Evolutionary conservation across 1,284 basidiomycete genomes (phyloP).

Genomic region (Fomes fomentarius): DNA sequence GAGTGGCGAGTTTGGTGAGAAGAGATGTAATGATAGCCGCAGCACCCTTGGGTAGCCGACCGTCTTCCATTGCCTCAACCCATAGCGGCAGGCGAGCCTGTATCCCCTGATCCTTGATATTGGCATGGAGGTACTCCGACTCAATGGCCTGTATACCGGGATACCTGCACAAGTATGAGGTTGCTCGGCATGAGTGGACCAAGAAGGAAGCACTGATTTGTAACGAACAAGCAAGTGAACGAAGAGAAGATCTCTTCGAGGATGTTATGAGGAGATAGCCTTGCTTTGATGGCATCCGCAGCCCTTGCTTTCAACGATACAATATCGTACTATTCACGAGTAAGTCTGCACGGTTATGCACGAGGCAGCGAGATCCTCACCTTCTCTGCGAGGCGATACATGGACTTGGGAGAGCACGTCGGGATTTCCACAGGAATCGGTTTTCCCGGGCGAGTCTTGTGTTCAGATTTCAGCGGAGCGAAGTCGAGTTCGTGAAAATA

Average conservation of each 20-base stretch:
- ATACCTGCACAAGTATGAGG: background rate
- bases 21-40: background rate
- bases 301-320: conserved; percentile 16
- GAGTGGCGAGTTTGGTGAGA: background rate
- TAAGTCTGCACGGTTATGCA: background rate
- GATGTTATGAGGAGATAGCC: conserved; percentile 19
- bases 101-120: conserved; percentile 5
- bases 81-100: conserved; percentile 4
- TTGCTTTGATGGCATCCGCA: conserved; percentile 7
- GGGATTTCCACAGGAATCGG: background rate
- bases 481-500: conserved; percentile 25
- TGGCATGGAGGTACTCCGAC: conserved; percentile 3
- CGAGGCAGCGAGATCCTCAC: conserved; percentile 1
- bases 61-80: conserved; percentile 10
- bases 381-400: conserved; percentile 25
- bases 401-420: conserved; percentile 25
- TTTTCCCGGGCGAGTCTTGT: background rate
- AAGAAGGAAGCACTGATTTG: background rate
- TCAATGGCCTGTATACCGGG: conserved; percentile 9
- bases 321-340: conserved; percentile 18
- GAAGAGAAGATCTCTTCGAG: conserved; percentile 25
- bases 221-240: conserved; percentile 21
- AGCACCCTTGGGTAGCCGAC: conserved; percentile 3
- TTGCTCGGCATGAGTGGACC: background rate
- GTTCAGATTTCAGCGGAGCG: conserved; percentile 25